Base-by-base conservation (phyloP, 768 basidiomycete species). In the Mycena rosella region DNA sequence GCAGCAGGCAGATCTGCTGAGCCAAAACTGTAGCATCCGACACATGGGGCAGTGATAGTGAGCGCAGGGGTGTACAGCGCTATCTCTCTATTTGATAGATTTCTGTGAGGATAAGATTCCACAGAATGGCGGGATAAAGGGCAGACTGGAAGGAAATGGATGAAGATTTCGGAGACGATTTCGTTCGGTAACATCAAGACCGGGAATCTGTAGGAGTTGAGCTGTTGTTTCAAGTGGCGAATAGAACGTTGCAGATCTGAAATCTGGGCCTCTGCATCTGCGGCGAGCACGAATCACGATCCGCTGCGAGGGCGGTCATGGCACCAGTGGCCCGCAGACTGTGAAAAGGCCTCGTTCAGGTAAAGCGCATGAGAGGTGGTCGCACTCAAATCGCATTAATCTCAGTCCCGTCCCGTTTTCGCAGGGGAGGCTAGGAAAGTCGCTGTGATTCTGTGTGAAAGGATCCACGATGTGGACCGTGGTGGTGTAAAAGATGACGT, bases 141-240 rank as follows among this genome's bases (percentile, higher is more conserved):
- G 29, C 54, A 63, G 51, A 53, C 40, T 20, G 60, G 42, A 10
- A 63, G 42, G 45, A 63, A 55, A n/a, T 63, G 53, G 8, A 63
- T 14, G 45, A 63, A 63, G 45, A 55, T 48, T 20, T 63, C 62
- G 26, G 62, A 63, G 2, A 63, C 26, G 27, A 63, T 55, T 40
- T 63, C 61, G 53, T 63, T 63, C n/a, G 61, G 61, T 17, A 63
- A 34, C 5, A 42, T 54, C 18, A 63, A 17, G 32, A 56, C 62
- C 10, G 45, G 45, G 45, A 24, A 47, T 9, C 26, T 47, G n/a
- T 47, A 47, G 3, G 8, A 22, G 17, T 47, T 14, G 22, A 6
- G 62, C 22, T 24, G 45, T 4, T 13, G 15, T 47, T 26, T 22
- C 22, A 26, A 26, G 2, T 4, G 10, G 45, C 3, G 2, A 11